Percentiles rank a stretch among this genome's conserved stretches.
Conservation (phyloP, 2,329 filamentous ascomycete species). For the Fusarium sp. region DNA sequence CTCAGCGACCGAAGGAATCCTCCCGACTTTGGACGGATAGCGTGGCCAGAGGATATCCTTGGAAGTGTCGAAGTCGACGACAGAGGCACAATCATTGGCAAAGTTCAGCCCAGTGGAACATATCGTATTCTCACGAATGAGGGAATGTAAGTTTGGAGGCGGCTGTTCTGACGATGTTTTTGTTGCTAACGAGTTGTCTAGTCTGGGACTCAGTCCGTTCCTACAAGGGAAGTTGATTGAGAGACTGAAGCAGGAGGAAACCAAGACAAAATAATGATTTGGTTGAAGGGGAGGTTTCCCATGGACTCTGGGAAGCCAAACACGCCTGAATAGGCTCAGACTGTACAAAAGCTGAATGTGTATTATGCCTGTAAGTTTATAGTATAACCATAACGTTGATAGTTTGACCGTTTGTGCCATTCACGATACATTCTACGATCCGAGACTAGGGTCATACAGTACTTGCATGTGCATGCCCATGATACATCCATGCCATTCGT, state of each 20-base stretch:
- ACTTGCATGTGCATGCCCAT: no score
- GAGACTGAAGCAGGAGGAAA: conserved; percentile 65
- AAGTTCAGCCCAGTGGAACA: conserved; percentile 70
- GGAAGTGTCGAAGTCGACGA: conserved; percentile 75
- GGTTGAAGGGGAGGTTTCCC: neutral
- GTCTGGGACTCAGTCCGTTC: conserved; percentile 56
- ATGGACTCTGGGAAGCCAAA: neutral
- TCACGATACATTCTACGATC: no score
- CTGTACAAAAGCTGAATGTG: conserved; percentile 1
- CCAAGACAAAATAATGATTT: conserved; percentile 51
- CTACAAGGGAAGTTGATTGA: conserved; percentile 66
- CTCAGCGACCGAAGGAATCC: conserved; percentile 73
- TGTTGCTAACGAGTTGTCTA: conserved; percentile 42
- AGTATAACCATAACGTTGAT: conserved; percentile 9
- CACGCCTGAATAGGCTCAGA: neutral
- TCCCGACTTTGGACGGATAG: conserved; percentile 75
- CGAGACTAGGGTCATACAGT: no score
- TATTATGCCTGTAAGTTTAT: conserved; percentile 25
- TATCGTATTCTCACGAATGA: conserved; percentile 74
- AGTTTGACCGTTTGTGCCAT: neutral
- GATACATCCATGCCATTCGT: no score
- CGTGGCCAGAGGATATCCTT: conserved; percentile 77
- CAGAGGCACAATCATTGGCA: conserved; percentile 67
- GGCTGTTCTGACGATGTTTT: neutral
- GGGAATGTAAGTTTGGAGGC: conserved; percentile 71